Evolutionary conservation across 164 flowering plant species (phyloP), one percentile per base, ranked within the genome.

Genomic region (Sedum album): DNA sequence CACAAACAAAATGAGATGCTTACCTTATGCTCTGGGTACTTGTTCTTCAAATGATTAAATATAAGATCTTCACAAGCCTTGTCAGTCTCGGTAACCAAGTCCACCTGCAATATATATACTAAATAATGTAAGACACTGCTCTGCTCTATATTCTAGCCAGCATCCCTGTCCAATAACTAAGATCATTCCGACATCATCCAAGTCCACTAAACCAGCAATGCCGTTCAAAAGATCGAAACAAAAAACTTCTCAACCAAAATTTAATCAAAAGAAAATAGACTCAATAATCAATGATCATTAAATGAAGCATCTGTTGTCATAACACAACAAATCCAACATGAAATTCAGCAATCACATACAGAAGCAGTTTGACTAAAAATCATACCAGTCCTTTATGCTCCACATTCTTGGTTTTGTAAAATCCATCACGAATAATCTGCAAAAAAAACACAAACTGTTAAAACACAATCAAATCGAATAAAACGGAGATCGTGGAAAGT

Each of bases 71-170:
- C 99, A 75, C 99, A 95, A 20, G 92, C 88, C 79, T 92, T 92
- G 48, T 95, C 99, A 26, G 99, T 95, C 71, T 95, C 99, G 0
- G 97, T 92, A 5, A 95, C 99, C 87, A 95, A 85, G 83, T 95
- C 99, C 69, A 95, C 97, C 99, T 95, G 71, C 79, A 35, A 44
- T 13, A 44, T 3, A 17, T 13, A 44, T 3, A 15, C 9, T 9
- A 69, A 23, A 5, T 15, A 28, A 28, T 2, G 20, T 51, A 23
- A 5, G 6, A 35, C 31, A 23, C 48, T 38, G 17, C 15, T 21
- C 41, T 6, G 9, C 28, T 30, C 65, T 5, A 31, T 33, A 33
- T 4, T 28, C 28, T 8, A 0, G 28, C 44, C 42, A 17, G 1
- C 67, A 21, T 25, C 21, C 30, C 62, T 5, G 26, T 14, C 33